A percentile compares a stretch with the other conserved stretches of the same genome.
These are phyloP conservation scores for Cladosporium oxysporum DNA, from an alignment of 2,329 filamentous ascomycete species.

Conservation along the genomic window DNA sequence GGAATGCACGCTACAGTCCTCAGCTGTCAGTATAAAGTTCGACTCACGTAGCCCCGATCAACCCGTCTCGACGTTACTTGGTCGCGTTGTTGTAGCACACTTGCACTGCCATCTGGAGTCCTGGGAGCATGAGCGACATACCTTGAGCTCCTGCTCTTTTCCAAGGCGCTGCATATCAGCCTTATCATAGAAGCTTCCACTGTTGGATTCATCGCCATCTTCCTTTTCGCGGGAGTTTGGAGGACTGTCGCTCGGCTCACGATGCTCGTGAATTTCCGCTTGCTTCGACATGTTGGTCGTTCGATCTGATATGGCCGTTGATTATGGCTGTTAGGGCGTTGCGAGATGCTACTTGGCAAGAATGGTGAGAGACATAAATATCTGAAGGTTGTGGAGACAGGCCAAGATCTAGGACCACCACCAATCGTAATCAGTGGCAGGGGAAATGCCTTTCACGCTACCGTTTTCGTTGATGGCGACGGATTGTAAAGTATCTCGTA, in stretches of 20 bases:
- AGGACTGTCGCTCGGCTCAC: not conserved
- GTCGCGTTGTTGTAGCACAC: not conserved
- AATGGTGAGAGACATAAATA: not conserved
- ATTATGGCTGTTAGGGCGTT: not conserved
- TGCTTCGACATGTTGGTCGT: not conserved
- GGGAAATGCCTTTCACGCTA: not conserved
- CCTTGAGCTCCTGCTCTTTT: slow-evolving; percentile 17
- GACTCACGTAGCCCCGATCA: not conserved
- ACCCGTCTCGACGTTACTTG: not conserved
- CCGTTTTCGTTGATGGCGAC: not conserved
- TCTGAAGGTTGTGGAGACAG: not conserved
- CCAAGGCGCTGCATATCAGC: slow-evolving; percentile 22
- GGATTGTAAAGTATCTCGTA: not conserved
- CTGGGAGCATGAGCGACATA: not conserved
- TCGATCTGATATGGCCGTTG: not conserved
- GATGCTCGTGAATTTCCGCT: not conserved
- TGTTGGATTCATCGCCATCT: not conserved
- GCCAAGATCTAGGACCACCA: not conserved
- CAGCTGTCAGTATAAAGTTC: not conserved
- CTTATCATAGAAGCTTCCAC: not conserved
- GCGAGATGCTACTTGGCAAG: not conserved
- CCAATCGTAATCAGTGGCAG: not conserved
- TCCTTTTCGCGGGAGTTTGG: not conserved
- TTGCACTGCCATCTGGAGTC: not conserved
- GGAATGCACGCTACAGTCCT: slow-evolving; percentile 18